Conservation (phyloP, 2,329 filamentous ascomycete genomes). For the Colletotrichum siamense region DNA sequence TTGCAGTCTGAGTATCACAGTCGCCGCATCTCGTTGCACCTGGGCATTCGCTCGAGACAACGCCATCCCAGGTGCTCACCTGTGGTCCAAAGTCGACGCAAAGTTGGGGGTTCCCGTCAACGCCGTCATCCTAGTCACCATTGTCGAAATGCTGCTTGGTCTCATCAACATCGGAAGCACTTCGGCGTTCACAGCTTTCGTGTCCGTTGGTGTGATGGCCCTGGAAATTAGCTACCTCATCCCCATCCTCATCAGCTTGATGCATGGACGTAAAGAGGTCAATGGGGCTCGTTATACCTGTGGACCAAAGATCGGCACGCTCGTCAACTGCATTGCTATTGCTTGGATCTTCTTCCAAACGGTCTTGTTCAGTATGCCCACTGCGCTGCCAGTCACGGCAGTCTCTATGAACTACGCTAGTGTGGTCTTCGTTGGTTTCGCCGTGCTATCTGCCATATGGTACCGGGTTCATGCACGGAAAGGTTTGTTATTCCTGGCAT, state of each 20-base stretch:
- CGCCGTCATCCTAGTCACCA: conserved; percentile 75
- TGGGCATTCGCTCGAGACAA: conserved; percentile 76
- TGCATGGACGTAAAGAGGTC: conserved; percentile 65
- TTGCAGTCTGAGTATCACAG: conserved; percentile 73
- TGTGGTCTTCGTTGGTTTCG: conserved; percentile 72
- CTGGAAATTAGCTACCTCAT: conserved; percentile 71
- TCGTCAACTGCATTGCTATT: conserved; percentile 67
- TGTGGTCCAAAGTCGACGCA: conserved; percentile 66
- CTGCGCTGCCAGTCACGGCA: conserved; percentile 62
- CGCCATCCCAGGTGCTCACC: conserved; percentile 66
- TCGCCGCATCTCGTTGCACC: conserved; percentile 68
- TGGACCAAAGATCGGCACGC: conserved; percentile 58
- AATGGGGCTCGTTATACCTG: conserved; percentile 63
- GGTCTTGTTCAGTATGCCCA: conserved; percentile 77
- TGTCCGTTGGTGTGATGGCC: conserved; percentile 72
- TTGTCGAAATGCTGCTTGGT: conserved; percentile 66
- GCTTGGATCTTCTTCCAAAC: conserved; percentile 71
- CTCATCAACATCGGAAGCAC: conserved; percentile 73
- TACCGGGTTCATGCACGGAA: conserved; percentile 45
- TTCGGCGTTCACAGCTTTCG: conserved; percentile 74
- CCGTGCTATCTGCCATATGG: conserved; percentile 65
- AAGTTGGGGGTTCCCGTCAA: conserved; percentile 70
- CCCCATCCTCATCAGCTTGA: conserved; percentile 69
- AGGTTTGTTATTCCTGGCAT: not conserved
- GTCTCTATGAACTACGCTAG: conserved; percentile 74